Evolutionary conservation across 2,329 filamentous ascomycete genomes (phyloP), one percentile per base, ranked within the genome.

Genomic region (Lizonia empirigonia): DNA sequence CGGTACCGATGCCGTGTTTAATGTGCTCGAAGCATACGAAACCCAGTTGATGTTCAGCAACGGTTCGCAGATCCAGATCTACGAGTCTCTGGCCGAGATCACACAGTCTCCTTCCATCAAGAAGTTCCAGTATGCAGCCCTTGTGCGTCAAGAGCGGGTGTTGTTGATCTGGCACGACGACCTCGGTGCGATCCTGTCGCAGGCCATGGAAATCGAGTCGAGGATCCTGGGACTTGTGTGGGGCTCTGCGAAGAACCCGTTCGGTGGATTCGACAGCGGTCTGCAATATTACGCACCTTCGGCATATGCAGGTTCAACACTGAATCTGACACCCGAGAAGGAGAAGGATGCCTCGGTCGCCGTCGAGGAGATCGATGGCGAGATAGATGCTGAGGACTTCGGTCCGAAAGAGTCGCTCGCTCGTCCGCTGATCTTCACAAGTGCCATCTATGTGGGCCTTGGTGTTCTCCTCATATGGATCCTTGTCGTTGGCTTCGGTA

Each of bases 111-210:
- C 87, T 46, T 70, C 88, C 2, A 80, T 88, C 51, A 91, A 90
- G 47, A 91, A 90, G 70, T 84, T 89, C 68, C 89, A 92, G 68
- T 90, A 88, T 62, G 88, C 88, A 5, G 89, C 89, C 8, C 91
- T 91, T 66, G 81, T 91, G 35, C 85, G 87, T 2, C 84, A 82
- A 0, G 86, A 90, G 56, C 83, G 83, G 2, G 75, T 91, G 5
- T 76, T 92, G 1, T 77, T 91, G 2, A 87, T 91, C 1, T 92
- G 89, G 89, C 88, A 91, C 55, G 88, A 91, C 60, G 87, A 91
- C 47, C 82, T 88, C 1, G 76, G 85, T 39, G 85, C 90, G 63
- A 76, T 91, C 8, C 78, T 90, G 5, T 74, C 81, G 51, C 79
- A 88, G 44, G 88, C 87, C 39, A 85, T 85, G 68, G 78, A 80